Percentiles rank a stretch among this genome's conserved stretches.
Evolutionary conservation across 176 grass and related monocot genomes (phyloP).

Genomic region (Hyparrhenia diplandra): DNA sequence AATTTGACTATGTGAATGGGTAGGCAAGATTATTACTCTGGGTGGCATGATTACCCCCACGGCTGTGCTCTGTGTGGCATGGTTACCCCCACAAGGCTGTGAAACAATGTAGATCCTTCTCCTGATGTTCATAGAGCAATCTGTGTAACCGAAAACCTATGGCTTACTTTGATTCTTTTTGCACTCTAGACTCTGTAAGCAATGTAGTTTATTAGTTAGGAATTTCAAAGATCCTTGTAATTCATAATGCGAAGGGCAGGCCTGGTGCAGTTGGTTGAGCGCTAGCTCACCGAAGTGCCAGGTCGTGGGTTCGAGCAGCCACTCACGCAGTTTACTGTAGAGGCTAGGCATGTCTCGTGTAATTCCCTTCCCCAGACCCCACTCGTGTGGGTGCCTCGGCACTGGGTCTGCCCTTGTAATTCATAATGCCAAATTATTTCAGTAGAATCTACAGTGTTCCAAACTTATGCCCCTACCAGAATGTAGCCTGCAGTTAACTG

Average conservation of each 20-base stretch:
- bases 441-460: background rate
- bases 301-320: no score
- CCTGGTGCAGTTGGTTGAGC: no score
- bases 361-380: no score
- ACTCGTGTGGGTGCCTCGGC: no score
- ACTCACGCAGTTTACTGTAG: no score
- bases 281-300: no score
- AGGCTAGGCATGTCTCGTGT: no score
- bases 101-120: background rate
- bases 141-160: background rate
- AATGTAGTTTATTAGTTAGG: background rate
- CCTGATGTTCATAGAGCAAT: slow-evolving; percentile 8
- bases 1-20: slow-evolving; percentile 15
- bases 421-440: background rate
- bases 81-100: slow-evolving; percentile 1
- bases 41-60: background rate
- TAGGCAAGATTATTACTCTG: background rate
- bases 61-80: background rate
- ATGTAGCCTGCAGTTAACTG: background rate
- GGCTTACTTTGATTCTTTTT: background rate
- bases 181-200: slow-evolving; percentile 5
- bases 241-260: no score
- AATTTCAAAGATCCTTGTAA: background rate
- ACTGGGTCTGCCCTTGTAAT: no score
- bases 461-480: background rate